Conservation (phyloP, 129 eudicot genomes). For the Artemisia argyi region DNA sequence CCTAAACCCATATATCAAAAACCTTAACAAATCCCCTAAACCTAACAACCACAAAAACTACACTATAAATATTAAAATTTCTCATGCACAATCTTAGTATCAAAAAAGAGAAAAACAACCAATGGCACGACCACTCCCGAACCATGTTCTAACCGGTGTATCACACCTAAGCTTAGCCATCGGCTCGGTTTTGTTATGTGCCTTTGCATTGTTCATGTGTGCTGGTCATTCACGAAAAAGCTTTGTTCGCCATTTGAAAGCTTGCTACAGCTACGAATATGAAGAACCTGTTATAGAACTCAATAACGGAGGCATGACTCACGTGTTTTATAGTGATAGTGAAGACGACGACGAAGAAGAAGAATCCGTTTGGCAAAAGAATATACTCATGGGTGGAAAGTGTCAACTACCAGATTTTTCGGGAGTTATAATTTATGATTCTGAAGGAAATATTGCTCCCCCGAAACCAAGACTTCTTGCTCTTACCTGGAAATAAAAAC, state of each 20-base stretch:
- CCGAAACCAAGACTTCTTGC: slow-evolving; percentile 62
- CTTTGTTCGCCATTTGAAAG: slow-evolving; percentile 37
- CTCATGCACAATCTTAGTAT: slow-evolving; percentile 23
- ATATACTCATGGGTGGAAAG: slow-evolving; percentile 91
- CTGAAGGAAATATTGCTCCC: slow-evolving; percentile 61
- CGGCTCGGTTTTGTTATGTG: slow-evolving; percentile 50
- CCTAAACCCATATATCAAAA: slow-evolving; percentile 25
- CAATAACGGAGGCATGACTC: slow-evolving; percentile 40
- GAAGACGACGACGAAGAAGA: slow-evolving; percentile 38
- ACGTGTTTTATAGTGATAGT: slow-evolving; percentile 42
- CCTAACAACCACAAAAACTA: slow-evolving; percentile 4
- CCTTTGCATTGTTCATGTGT: slow-evolving; percentile 61
- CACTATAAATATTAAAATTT: slow-evolving; percentile 20
- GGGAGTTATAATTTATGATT: slow-evolving; percentile 73
- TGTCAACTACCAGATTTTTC: slow-evolving; percentile 92
- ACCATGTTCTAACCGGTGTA: slow-evolving; percentile 28
- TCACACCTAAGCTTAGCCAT: slow-evolving; percentile 45
- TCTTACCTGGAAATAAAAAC: slow-evolving; percentile 71
- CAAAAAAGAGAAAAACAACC: slow-evolving; percentile 16
- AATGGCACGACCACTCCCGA: slow-evolving; percentile 56
- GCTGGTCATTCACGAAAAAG: slow-evolving; percentile 56
- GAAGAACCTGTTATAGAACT: slow-evolving; percentile 68
- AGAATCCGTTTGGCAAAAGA: slow-evolving; percentile 81
- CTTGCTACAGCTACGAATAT: slow-evolving; percentile 44
- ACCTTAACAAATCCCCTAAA: slow-evolving; percentile 48